Percentiles rank a stretch among this genome's conserved stretches.
Conservation (phyloP, 129 eudicot species). For the Centaurea solstitialis region DNA sequence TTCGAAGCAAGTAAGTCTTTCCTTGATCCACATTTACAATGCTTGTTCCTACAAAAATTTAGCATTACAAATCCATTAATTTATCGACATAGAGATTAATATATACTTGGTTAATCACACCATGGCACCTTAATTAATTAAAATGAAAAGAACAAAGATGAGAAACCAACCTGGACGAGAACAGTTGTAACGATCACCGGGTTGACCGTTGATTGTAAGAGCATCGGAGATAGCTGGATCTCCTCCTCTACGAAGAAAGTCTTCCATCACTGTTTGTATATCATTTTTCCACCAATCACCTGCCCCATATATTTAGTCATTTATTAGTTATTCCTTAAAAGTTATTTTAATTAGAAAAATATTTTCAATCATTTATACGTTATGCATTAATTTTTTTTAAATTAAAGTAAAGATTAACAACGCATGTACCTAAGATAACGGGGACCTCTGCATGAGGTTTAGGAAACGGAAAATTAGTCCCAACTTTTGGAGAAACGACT, state of each 20-base stretch:
- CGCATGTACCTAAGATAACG: conserved; percentile 43
- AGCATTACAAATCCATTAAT: neutral
- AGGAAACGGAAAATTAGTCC: conserved; percentile 47
- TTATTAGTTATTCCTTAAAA: neutral
- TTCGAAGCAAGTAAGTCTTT: conserved; percentile 63
- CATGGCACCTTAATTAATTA: neutral
- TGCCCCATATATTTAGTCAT: neutral
- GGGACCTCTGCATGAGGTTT: conserved; percentile 33
- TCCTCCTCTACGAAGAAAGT: conserved; percentile 41
- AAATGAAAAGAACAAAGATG: neutral
- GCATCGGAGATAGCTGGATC: conserved; percentile 57
- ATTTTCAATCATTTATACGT: no score
- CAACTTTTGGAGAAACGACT: conserved; percentile 36
- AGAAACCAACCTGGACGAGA: conserved; percentile 32
- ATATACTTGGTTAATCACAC: no score
- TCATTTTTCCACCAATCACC: conserved; percentile 68
- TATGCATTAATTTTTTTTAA: no score
- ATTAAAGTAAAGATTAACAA: no score
- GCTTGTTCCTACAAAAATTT: conserved; percentile 37
- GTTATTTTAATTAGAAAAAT: neutral
- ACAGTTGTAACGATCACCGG: conserved; percentile 51
- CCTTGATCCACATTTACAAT: conserved; percentile 48
- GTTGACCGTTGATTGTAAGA: conserved; percentile 58
- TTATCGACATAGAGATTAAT: no score
- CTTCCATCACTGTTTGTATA: conserved; percentile 38